These are phyloP conservation scores for Pythium volutum DNA, from an alignment of 352 stramenopile genomes.

Conservation along the genomic window DNA sequence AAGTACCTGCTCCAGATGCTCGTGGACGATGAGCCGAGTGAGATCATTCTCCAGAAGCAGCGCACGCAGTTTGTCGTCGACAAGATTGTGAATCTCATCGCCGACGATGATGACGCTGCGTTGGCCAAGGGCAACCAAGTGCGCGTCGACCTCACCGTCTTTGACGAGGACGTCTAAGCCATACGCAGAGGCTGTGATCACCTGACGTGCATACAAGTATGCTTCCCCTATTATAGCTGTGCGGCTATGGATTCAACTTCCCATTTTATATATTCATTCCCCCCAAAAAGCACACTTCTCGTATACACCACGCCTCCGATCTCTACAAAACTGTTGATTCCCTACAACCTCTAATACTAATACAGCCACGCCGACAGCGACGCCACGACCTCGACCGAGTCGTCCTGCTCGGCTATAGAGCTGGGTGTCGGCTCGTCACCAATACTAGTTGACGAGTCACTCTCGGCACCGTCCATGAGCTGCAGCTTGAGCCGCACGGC, in stretches of 20 bases:
- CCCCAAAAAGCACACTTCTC: no score
- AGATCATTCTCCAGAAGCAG: constrained; percentile 69
- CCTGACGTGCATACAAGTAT: no score
- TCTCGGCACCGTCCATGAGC: constrained; percentile 3
- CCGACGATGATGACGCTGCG: constrained; percentile 65
- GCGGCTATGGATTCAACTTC: no score
- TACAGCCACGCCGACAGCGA: constrained; percentile 68
- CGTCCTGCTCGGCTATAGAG: constrained; percentile 12
- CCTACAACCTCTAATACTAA: constrained; percentile 15
- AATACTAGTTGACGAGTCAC: background rate
- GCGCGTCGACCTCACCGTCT: constrained; percentile 74
- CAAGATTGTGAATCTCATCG: constrained; percentile 74
- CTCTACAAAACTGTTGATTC: constrained; percentile 13
- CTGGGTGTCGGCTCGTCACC: background rate
- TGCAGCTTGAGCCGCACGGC: constrained; percentile 23
- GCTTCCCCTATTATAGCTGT: no score
- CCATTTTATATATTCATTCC: no score
- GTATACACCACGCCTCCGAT: no score
- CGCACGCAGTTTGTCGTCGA: constrained; percentile 63
- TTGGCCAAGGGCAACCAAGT: constrained; percentile 76
- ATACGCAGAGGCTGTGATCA: no score
- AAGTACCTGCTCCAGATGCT: constrained; percentile 70
- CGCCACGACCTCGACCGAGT: constrained; percentile 27
- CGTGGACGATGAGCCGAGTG: constrained; percentile 68
- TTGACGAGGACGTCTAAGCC: constrained; percentile 72